Conservation (phyloP, 2,329 filamentous ascomycete species). For the Thermothelomyces thermophilus region DNA sequence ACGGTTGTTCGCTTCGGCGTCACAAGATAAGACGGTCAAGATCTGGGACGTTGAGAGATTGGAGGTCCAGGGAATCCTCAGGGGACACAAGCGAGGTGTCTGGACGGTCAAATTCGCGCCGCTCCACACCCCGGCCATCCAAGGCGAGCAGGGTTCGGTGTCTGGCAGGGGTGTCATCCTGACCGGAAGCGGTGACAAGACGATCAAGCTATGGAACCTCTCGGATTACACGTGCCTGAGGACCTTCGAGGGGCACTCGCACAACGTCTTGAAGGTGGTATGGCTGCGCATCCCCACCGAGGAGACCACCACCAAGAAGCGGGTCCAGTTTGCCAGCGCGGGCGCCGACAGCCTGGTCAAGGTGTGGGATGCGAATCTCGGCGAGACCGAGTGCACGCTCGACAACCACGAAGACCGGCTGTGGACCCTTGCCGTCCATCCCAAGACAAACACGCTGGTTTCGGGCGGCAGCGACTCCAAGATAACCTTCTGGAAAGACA, state of each 20-base stretch:
- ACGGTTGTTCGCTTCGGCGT: conserved; percentile 88
- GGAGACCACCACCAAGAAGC: conserved; percentile 49
- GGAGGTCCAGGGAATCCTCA: conserved; percentile 82
- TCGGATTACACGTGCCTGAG: conserved; percentile 86
- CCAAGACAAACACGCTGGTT: conserved; percentile 64
- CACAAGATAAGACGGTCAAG: conserved; percentile 93
- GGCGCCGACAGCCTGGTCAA: conserved; percentile 94
- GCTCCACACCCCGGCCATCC: conserved; percentile 63
- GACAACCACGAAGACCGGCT: conserved; percentile 97
- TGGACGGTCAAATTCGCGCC: conserved; percentile 94
- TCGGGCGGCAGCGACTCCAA: conserved; percentile 91
- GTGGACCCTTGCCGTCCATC: conserved; percentile 76
- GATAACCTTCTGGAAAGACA: conserved; percentile 93
- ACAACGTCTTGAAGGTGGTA: conserved; percentile 86
- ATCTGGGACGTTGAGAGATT: conserved; percentile 91
- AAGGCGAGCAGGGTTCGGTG: conserved; percentile 63
- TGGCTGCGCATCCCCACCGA: conserved; percentile 62
- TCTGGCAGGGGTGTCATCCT: conserved; percentile 76
- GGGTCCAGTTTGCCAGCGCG: conserved; percentile 72
- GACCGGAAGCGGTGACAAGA: conserved; percentile 93
- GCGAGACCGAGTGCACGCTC: conserved; percentile 80
- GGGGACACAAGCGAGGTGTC: conserved; percentile 88
- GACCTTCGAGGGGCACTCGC: conserved; percentile 93
- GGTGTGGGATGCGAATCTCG: conserved; percentile 83
- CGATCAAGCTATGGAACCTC: conserved; percentile 89